Conservation (phyloP, 2,329 filamentous ascomycete genomes). For the Pseudogymnoascus sp. region DNA sequence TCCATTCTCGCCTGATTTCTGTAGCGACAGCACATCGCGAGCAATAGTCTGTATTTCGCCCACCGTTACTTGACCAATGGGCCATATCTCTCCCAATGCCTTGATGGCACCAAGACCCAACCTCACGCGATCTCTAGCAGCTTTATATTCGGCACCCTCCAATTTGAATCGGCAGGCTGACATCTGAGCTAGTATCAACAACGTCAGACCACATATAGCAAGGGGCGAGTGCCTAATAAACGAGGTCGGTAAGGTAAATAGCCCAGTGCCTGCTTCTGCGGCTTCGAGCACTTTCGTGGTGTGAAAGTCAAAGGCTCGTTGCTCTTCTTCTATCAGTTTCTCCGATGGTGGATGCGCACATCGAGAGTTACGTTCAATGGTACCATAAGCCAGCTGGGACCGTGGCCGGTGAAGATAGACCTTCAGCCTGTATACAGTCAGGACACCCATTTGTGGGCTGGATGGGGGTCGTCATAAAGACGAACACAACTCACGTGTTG, state of each 20-base stretch:
- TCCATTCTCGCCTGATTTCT: not conserved
- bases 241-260: not conserved
- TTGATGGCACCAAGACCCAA: not conserved
- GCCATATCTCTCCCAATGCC: not conserved
- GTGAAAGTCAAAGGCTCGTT: not conserved
- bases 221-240: slow-evolving; percentile 4
- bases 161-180: slow-evolving; percentile 2
- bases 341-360: slow-evolving; percentile 16
- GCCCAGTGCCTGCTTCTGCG: not conserved
- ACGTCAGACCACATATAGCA: not conserved
- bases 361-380: slow-evolving; percentile 16
- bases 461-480: not conserved
- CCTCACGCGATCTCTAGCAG: not conserved
- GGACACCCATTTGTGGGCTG: not conserved
- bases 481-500: slow-evolving; percentile 27
- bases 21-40: not conserved
- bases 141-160: not conserved
- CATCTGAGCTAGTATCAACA: not conserved
- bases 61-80: not conserved
- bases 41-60: not conserved
- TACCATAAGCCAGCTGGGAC: slow-evolving; percentile 19
- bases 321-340: not conserved
- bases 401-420: slow-evolving; percentile 21
- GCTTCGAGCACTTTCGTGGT: slow-evolving; percentile 3
- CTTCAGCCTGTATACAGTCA: slow-evolving; percentile 13